These are phyloP conservation scores for Cytospora piceicola DNA, from an alignment of 2,329 filamentous ascomycete species.

Conservation along the genomic window DNA sequence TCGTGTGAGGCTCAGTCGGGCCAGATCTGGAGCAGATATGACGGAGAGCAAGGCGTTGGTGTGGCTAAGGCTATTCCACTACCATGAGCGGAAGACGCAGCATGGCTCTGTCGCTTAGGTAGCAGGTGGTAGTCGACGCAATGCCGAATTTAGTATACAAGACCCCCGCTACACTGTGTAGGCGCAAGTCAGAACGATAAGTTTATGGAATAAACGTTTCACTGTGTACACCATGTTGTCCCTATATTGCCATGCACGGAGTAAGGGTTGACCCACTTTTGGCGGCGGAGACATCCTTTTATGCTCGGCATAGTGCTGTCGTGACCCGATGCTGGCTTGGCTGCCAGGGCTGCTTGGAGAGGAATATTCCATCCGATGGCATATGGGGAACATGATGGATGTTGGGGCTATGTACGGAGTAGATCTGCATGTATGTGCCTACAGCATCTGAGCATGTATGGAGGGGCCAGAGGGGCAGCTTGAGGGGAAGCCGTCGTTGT, in stretches of 20 bases:
- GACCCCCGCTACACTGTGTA: neutral
- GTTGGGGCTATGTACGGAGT: neutral
- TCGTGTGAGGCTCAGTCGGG: neutral
- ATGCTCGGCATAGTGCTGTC: neutral
- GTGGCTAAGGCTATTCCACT: neutral
- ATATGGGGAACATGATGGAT: neutral
- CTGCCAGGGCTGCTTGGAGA: no score
- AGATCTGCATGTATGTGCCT: neutral
- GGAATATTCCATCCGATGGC: neutral
- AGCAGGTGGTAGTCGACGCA: no score
- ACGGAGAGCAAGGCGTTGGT: neutral
- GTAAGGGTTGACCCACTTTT: neutral
- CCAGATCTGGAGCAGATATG: neutral
- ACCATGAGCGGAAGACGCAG: neutral
- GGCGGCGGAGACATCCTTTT: neutral
- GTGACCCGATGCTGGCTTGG: neutral
- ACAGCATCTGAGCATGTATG: neutral
- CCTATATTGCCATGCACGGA: neutral
- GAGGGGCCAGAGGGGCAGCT: no score
- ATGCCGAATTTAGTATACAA: neutral
- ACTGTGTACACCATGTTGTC: neutral
- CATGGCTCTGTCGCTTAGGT: neutral
- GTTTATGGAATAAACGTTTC: neutral
- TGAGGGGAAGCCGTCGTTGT: no score
- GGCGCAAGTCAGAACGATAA: neutral